Evolutionary conservation across 805 yeast species (phyloP), one percentile per base, ranked within the genome.

Genomic region (Sugiyamaella valdiviana): DNA sequence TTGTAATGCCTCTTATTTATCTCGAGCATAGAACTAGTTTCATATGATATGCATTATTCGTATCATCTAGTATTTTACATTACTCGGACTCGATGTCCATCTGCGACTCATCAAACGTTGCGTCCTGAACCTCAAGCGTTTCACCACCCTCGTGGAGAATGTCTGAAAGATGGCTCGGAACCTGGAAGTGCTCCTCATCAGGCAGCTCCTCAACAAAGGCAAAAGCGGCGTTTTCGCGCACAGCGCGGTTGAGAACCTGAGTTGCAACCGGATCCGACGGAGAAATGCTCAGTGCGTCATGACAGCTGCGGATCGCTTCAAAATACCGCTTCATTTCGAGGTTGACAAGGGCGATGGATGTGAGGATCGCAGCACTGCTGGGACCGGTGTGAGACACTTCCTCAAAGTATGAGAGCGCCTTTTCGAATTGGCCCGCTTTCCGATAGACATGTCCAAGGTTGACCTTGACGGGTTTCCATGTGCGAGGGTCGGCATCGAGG

Each of bases 391-490:
- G 80, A 29, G 85, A 64, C 2, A 93, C 95, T 55, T 82, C 81
- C 51, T 79, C 79, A 63, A 93, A 91, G 60, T 85, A 84, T 41
- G 72, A 76, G 38, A 89, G 70, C 0, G 97, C 84, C 60, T 80
- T 79, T 42, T 79, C 78, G 49, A 73, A 77, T 44, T 75, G 72
- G 43, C 79, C 80, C 45, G 80, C 64, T 46, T 85, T 73, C 52
- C 96, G 70, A 63, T 84, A 88, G 3, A 90, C 95, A 63, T 90
- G 96, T 0, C 95, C 96, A 51, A 90, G 70, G 64, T 90, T 90
- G 20, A 87, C 76, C 63, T 86, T 87, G 22, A 93, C 85, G 1
- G 96, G 83, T 0, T 83, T 71, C 85, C 95, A 85, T 0, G 93
- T 85, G 56, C 79, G 80, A 4, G 91, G 80, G 54, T 88, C 95